These are phyloP conservation scores for Corylus avellana DNA, from an alignment of 306 rosid species.

Conservation along the genomic window DNA sequence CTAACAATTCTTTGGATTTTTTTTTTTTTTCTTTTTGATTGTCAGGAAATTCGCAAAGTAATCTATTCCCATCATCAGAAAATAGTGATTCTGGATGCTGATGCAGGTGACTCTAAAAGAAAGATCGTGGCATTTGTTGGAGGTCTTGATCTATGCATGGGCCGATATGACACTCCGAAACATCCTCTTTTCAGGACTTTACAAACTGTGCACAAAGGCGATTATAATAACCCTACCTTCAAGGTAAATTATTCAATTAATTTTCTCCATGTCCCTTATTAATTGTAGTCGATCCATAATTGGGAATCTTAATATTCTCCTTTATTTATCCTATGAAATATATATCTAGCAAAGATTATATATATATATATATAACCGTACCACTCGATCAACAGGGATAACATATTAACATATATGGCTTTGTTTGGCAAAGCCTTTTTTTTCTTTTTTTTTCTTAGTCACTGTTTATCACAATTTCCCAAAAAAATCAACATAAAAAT, in stretches of 20 bases:
- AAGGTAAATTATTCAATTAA: constrained; percentile 42
- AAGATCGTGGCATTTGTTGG: constrained; percentile 84
- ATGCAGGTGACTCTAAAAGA: constrained; percentile 68
- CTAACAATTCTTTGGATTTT: too few relatives aligned
- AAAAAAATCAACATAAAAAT: too few relatives aligned
- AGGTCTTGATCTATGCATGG: constrained; percentile 86
- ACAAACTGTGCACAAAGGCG: constrained; percentile 68
- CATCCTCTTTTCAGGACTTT: constrained; percentile 70
- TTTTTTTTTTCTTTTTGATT: not conserved
- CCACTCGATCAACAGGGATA: too few relatives aligned
- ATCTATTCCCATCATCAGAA: constrained; percentile 96
- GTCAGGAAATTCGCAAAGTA: constrained; percentile 70
- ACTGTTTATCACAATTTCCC: too few relatives aligned
- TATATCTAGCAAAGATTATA: too few relatives aligned
- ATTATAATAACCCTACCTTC: constrained; percentile 74
- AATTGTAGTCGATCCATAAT: too few relatives aligned
- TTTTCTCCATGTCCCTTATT: constrained; percentile 4
- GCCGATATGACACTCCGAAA: constrained; percentile 77
- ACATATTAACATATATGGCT: too few relatives aligned
- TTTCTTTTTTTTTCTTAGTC: too few relatives aligned
- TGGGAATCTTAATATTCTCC: too few relatives aligned
- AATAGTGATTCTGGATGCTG: constrained; percentile 88
- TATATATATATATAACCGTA: too few relatives aligned
- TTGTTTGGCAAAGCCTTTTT: too few relatives aligned
- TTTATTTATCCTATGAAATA: too few relatives aligned